A percentile compares a stretch with the other conserved stretches of the same genome.
Conservation (phyloP, 1,139 yeast species). For the Petasospora fabianii region DNA sequence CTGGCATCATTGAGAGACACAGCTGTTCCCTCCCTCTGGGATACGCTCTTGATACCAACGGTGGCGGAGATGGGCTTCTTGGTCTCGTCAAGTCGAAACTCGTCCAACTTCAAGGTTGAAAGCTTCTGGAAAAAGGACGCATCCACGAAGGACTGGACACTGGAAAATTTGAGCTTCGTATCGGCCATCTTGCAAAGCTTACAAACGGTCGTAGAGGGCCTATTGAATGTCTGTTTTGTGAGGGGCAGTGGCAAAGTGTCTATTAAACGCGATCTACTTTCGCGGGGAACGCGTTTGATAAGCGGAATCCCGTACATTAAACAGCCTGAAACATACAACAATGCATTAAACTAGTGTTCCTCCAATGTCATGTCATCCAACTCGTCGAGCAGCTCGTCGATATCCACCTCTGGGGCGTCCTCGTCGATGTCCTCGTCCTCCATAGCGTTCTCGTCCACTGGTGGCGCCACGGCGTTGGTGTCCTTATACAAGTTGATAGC, state of each 20-base stretch:
- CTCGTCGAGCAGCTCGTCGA: slow-evolving; percentile 86
- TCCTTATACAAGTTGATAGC: slow-evolving; percentile 85
- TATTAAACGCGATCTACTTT: no score
- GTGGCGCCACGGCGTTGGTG: slow-evolving; percentile 31
- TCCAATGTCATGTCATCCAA: slow-evolving; percentile 88
- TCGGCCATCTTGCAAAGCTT: slow-evolving; percentile 4
- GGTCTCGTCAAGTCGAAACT: slow-evolving; percentile 45
- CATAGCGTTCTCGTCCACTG: slow-evolving; percentile 32
- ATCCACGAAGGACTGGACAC: slow-evolving; percentile 72
- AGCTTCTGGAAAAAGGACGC: slow-evolving; percentile 80
- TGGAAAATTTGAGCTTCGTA: slow-evolving; percentile 40
- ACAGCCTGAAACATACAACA: no score
- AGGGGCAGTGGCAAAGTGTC: no score
- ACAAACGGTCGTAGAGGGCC: no score
- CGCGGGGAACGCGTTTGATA: no score
- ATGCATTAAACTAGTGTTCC: no score
- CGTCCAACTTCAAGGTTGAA: slow-evolving; percentile 62
- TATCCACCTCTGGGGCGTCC: slow-evolving; percentile 71
- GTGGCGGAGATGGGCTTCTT: slow-evolving; percentile 30
- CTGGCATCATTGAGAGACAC: slow-evolving; percentile 23
- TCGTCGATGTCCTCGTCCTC: slow-evolving; percentile 62
- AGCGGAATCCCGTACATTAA: no score
- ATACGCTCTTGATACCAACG: slow-evolving; percentile 20
- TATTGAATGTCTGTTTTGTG: no score
- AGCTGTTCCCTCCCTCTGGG: slow-evolving; percentile 21